Evolutionary conservation across 805 yeast genomes (phyloP).

Genomic region (Candida yuanshanica): DNA sequence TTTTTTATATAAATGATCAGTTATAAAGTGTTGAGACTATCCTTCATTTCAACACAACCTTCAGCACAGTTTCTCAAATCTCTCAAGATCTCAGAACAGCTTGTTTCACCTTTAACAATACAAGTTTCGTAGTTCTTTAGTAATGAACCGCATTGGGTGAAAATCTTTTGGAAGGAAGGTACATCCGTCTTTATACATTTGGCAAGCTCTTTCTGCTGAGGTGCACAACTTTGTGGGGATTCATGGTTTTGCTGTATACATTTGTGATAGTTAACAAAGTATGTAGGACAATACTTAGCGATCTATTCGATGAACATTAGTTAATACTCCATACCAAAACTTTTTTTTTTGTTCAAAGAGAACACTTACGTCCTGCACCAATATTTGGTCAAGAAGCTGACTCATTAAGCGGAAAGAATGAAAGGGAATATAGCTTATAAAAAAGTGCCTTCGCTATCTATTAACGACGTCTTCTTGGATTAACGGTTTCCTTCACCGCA

Average conservation of each 20-base stretch:
- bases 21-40: slow-evolving; percentile 13
- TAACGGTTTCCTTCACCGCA: no score
- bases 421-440: no score
- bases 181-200: slow-evolving; percentile 57
- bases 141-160: slow-evolving; percentile 50
- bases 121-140: slow-evolving; percentile 65
- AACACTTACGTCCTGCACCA: slow-evolving; percentile 60
- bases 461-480: no score
- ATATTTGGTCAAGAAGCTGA: slow-evolving; percentile 53
- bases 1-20: not conserved
- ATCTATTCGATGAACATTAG: no score
- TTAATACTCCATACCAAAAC: no score
- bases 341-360: not conserved
- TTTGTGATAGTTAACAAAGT: slow-evolving; percentile 66
- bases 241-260: slow-evolving; percentile 59
- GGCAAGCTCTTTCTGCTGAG: slow-evolving; percentile 52
- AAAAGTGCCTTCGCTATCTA: no score
- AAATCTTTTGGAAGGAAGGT: slow-evolving; percentile 68
- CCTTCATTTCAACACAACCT: slow-evolving; percentile 26
- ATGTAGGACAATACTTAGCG: slow-evolving; percentile 69
- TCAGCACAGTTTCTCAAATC: slow-evolving; percentile 63
- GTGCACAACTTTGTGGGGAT: slow-evolving; percentile 43
- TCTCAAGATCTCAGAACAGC: slow-evolving; percentile 48
- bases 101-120: slow-evolving; percentile 40
- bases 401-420: no score